Base-by-base conservation (phyloP, 2,329 filamentous ascomycete genomes). In the Colletotrichum costaricense region DNA sequence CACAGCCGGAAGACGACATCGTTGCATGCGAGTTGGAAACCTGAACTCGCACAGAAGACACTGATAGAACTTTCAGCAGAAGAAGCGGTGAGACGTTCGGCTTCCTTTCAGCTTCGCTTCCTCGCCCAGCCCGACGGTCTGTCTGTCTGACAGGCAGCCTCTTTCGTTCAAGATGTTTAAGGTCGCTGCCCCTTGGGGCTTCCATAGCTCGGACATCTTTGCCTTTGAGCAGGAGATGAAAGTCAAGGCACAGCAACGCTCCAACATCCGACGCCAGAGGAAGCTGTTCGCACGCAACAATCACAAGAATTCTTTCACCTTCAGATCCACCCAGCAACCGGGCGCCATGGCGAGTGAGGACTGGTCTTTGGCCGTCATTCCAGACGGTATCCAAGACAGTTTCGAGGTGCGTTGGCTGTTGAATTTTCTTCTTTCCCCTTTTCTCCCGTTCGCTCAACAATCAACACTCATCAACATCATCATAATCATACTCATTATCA, bases 1-100 rank as follows among this genome's bases (percentile, higher is more conserved):
- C 63, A 56, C 67, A 42, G 16, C 28, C 69, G 72, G 72, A 72
- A 71, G 58, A 74, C 72, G 63, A 73, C 72, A 73, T 73, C 69
- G 52, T 72, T 72, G 58, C 63, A 42, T 68, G 33, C 42, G 42
- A 68, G 63, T 68, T 64, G 69, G 67, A 54, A 67, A 33, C 30
- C 30, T 9, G 30, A 42, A 19, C 38, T 52, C 62, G n/a, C 26
- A 28, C 72, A 35, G 62, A 54, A 63, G 63, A 60, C 52, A 55
- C 42, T 11, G 57, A 58, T 57, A 72, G 49, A 74, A 56, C 38
- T 26, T 33, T 26, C 38, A 38, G 42, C 46, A 24, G 52, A 68
- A 72, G 49, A 56, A 68, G 68, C 68, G 68, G 69, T 72, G 72
- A 72, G 56, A 46, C 33, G 26, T 9, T 4, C 30, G 38, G 3